Base-by-base conservation (phyloP, 768 basidiomycete species). In the Leccinum boreale region DNA sequence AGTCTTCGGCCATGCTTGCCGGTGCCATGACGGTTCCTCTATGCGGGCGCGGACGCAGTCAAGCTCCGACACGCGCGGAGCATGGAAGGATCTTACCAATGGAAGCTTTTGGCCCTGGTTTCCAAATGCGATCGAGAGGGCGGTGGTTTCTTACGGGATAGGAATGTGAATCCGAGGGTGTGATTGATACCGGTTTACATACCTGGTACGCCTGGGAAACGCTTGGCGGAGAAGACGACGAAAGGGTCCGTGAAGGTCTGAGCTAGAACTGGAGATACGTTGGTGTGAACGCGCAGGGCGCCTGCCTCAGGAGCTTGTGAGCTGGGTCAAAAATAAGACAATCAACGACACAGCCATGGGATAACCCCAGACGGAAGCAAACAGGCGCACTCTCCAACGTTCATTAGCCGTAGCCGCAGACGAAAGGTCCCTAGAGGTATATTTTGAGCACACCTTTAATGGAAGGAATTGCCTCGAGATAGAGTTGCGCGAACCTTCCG, bases 191-290 rank as follows among this genome's bases (percentile, higher is more conserved):
- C 58, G 59, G 17, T 60, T 56, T 70, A 68, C 72, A 69, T 62
- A 92, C 92, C 90, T 75, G 92, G 90, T 45, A 98, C 94, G 51
- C 94, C 94, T 50, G 92, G 93, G 77, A 96, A 98, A 50, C 90
- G 85, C 77, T 98, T 98, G 35, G 94, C 94, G 2, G 92, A 93
- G 73, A 79, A 94, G 1, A 98, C 94, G 11, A 84, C 82, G 67
- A 97, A 96, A 26, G 85, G 80, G 26, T 92, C 85, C 44, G 91
- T 89, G 71, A 89, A 92, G 2, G 85, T 83, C 69, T 93, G 87
- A 8, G 94, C 92, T 23, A 95, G 81, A 6, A 97, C 85, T 10
- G 89, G 86, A 19, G 89, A 88, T 36, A 83, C 71, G 59, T 81
- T 81, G 50, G 78, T 86, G 76, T 90, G 86, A 54, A 93, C 82